Evolutionary conservation across 2,329 filamentous ascomycete genomes (phyloP), one percentile per base, ranked within the genome.

Genomic region (Cadophora sp.): DNA sequence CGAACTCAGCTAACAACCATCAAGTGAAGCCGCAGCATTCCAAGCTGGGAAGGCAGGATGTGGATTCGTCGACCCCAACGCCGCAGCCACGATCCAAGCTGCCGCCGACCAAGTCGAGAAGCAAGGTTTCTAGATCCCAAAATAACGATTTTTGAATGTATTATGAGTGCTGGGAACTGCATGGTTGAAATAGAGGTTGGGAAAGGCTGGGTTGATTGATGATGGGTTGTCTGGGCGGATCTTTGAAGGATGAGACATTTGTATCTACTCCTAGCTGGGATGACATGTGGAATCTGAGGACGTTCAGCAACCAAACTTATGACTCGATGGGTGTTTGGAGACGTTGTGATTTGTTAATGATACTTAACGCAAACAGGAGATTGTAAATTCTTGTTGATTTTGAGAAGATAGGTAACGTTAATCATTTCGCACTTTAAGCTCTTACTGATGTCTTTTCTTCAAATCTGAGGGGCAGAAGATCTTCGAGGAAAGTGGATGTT

Each of bases 31-130:
- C 13, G 79, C 77, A 27, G 69, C 78, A 48, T 72, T 76, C 64
- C 78, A 80, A 69, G 77, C 76, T 61, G 78, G 78, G 58, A 80
- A 80, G 75, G 76, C 75, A 33, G 79, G 78, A 51, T 80, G 78
- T 48, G 75, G 75, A 51, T 79, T 80, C 62, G 75, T 75, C 55
- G 78, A 80, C 68, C 77, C 78, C 20, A 77, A 80, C 62, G 72
- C 78, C 4, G 67, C 68, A 48, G 70, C 70, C 55, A 73, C 71
- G 13, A 67, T 71, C 51, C 64, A 68, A 16, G 70, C 70, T 36
- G 71, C 71, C 16, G 61, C 70, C 61, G 71, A 66, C 13, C 71
- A 72, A 33, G 68, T 74, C 60, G 70, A 74, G 65, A 73, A 77
- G 70, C 78, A 80, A 68, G 78, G 78, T 20, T 79, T 79, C 68